phyloP scores from a whole-genome alignment of 2,329 filamentous ascomycete species.

The Alternaria sp. region DNA sequence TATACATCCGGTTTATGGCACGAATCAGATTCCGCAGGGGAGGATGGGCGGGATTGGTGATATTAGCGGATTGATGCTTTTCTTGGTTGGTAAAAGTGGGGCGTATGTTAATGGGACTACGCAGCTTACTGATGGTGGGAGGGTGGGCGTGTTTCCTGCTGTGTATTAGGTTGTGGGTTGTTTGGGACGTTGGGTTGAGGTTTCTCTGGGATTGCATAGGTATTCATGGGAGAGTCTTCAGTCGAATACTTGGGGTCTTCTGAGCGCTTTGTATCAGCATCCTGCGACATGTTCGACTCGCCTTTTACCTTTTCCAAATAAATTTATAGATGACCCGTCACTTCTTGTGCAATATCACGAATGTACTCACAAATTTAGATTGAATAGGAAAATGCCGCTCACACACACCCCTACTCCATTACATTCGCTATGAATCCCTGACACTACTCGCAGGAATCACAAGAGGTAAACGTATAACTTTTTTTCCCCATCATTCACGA shows the following conservation, averaged over 20 bases:
- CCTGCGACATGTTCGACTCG: too few relatives aligned
- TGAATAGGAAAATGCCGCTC: neutral
- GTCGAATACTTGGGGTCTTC: too few relatives aligned
- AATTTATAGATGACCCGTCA: too few relatives aligned
- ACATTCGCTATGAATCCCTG: neutral
- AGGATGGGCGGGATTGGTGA: conserved; percentile 56
- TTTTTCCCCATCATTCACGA: neutral
- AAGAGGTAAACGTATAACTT: neutral
- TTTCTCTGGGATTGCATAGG: too few relatives aligned
- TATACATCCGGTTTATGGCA: conserved; percentile 39
- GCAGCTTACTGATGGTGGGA: conserved; percentile 59
- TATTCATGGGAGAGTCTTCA: too few relatives aligned
- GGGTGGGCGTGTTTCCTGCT: conserved; percentile 46
- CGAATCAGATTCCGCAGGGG: conserved; percentile 51
- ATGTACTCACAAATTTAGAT: neutral
- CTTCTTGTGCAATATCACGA: too few relatives aligned
- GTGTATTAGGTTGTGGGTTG: conserved; percentile 35
- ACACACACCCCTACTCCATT: neutral
- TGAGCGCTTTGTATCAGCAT: too few relatives aligned
- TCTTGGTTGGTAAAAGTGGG: conserved; percentile 61
- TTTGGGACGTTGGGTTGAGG: neutral
- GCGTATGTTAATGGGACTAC: conserved; percentile 65
- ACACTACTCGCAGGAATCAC: neutral
- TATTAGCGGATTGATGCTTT: conserved; percentile 60
- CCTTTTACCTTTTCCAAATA: too few relatives aligned